Percentiles rank a stretch among this genome's conserved stretches.
phyloP scores from a whole-genome alignment of 2,329 filamentous ascomycete species.

The Penicillium sp. region DNA sequence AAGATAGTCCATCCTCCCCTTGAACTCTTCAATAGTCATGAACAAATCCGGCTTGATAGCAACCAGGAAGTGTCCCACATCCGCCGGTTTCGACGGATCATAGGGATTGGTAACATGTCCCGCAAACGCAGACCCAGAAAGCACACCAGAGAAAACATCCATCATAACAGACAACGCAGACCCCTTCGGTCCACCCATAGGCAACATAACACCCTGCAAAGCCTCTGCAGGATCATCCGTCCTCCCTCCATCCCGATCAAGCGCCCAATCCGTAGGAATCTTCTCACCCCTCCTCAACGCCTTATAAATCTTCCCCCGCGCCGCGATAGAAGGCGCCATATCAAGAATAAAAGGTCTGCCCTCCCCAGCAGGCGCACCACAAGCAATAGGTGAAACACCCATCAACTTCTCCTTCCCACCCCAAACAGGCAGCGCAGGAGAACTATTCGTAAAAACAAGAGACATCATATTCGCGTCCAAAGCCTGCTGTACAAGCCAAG shows the following conservation, averaged over 20 bases:
- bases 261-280: constrained; percentile 64
- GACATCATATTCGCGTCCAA: constrained; percentile 71
- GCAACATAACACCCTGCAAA: constrained; percentile 76
- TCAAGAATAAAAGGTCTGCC: constrained; percentile 58
- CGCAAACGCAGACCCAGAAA: constrained; percentile 77
- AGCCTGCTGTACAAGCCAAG: constrained; percentile 77
- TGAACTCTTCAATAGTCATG: constrained; percentile 69
- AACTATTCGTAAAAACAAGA: constrained; percentile 71
- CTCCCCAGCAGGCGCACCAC: constrained; percentile 68
- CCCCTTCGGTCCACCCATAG: constrained; percentile 83
- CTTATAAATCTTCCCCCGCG: constrained; percentile 50
- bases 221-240: constrained; percentile 73
- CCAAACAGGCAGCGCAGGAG: constrained; percentile 70
- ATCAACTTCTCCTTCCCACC: constrained; percentile 69
- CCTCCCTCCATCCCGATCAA: constrained; percentile 68
- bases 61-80: constrained; percentile 74
- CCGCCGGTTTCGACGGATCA: constrained; percentile 66
- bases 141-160: constrained; percentile 79
- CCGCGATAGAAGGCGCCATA: constrained; percentile 50
- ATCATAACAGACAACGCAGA: constrained; percentile 79
- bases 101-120: constrained; percentile 77
- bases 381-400: constrained; percentile 72
- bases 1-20: constrained; percentile 59
- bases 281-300: constrained; percentile 44
- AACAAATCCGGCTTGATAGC: constrained; percentile 75